phyloP scores from a whole-genome alignment of 352 stramenopile genomes.

The Phytophthora capsici region DNA sequence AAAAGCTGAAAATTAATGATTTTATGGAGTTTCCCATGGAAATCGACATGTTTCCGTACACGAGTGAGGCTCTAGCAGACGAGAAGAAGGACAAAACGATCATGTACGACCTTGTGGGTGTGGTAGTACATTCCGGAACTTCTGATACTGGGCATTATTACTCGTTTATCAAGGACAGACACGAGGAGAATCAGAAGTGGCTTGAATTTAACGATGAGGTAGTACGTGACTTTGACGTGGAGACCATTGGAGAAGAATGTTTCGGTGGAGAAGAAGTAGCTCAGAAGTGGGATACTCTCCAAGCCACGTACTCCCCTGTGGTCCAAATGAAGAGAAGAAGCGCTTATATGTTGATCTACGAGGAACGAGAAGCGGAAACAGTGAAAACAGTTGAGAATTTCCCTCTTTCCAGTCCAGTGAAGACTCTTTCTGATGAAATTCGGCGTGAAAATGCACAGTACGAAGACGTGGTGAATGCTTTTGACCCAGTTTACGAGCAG shows the following conservation, averaged over 20 bases:
- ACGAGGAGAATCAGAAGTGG: slow-evolving; percentile 56
- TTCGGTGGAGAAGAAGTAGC: slow-evolving; percentile 90
- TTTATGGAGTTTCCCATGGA: slow-evolving; percentile 84
- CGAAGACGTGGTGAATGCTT: slow-evolving; percentile 44
- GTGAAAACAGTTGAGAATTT: not conserved
- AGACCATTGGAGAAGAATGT: slow-evolving; percentile 83
- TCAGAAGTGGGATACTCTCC: slow-evolving; percentile 55
- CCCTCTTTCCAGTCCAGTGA: slow-evolving; percentile 16
- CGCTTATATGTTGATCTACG: slow-evolving; percentile 86
- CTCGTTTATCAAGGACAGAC: slow-evolving; percentile 90
- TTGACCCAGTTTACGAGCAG: slow-evolving; percentile 38
- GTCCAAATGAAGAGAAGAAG: slow-evolving; percentile 72
- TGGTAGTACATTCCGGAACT: slow-evolving; percentile 94
- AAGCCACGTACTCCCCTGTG: slow-evolving; percentile 31
- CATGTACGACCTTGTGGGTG: slow-evolving; percentile 91
- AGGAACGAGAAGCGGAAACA: slow-evolving; percentile 30
- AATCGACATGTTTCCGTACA: slow-evolving; percentile 93
- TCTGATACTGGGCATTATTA: slow-evolving; percentile 95
- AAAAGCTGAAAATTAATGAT: slow-evolving; percentile 91
- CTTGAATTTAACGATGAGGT: slow-evolving; percentile 94
- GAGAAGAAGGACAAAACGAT: slow-evolving; percentile 7
- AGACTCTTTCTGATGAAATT: slow-evolving; percentile 27
- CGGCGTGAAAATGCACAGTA: slow-evolving; percentile 40
- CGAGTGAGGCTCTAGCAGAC: slow-evolving; percentile 59
- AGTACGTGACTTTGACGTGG: slow-evolving; percentile 81